Evolutionary conservation across 257 asterid species (phyloP), one percentile per base, ranked within the genome.

Genomic region (Vinca minor): DNA sequence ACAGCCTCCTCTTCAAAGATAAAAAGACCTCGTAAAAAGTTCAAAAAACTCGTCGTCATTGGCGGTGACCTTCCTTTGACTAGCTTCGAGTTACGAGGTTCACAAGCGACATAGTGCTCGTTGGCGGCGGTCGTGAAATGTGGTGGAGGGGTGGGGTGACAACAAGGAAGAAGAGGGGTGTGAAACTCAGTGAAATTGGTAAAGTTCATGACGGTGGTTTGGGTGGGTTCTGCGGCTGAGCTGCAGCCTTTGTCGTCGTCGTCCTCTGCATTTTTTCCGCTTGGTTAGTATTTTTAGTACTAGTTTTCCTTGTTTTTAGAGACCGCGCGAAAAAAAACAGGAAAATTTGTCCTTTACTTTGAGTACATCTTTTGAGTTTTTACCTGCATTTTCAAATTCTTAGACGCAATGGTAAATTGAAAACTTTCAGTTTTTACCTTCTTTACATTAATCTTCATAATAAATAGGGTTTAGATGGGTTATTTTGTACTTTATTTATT

Each of bases 151-250:
- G n/a, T n/a, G n/a, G n/a, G 67, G 45, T 34, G 38, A 63, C 67
- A 13, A 62, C 9, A 50, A 65, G 56, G 61, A 65, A 62, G 61
- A 71, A 41, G 59, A 59, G 64, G 64, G 18, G 42, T 29, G 21
- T 29, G 5, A 31, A 55, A 55, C 12, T 41, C 11, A 44, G 29
- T 66, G 5, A 21, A 36, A 29, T 1, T 48, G 55, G 26, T 25
- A 18, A 29, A 0, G 25, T 18, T n/a, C 47, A 53, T 12, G 55
- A 54, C 4, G 34, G 17, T 31, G 62, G 44, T 12, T 34, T 10
- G 4, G 68, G 35, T 61, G 53, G 25, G 31, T 15, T 35, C 53
- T 23, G 62, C 35, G 10, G 50, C 42, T 9, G 54, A 39, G n/a
- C 41, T 29, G 23, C 54, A 38, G 54, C 29, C 26, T 8, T 35